Percentiles rank a stretch among this genome's conserved stretches.
phyloP scores from a whole-genome alignment of 257 asterid species.

The Solanum lycopersicoides region DNA sequence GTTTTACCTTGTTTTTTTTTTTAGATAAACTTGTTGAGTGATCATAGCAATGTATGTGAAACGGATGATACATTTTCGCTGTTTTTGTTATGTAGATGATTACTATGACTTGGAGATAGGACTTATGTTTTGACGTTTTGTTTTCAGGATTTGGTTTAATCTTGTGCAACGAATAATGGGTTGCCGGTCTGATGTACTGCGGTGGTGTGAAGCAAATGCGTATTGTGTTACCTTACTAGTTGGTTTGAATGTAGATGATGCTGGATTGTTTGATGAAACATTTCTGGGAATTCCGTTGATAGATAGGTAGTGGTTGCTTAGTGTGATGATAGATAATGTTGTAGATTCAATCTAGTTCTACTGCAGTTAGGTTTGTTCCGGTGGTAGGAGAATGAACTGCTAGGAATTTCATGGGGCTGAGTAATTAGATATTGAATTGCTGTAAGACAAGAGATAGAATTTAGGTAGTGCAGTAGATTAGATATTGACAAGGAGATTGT shows the following conservation, averaged over 20 bases:
- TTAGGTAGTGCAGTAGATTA: not conserved
- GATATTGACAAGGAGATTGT: not conserved
- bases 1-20: not conserved
- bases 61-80: not conserved
- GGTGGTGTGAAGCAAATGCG: not conserved
- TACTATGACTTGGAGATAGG: not conserved
- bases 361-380: not conserved
- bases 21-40: not conserved
- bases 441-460: not conserved
- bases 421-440: not conserved
- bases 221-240: not conserved
- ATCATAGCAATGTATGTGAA: not conserved
- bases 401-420: not conserved
- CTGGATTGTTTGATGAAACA: not conserved
- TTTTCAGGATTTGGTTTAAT: slow-evolving; percentile 3
- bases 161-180: not conserved
- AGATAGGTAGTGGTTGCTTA: not conserved
- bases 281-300: not conserved
- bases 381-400: not conserved
- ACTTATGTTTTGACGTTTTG: not conserved
- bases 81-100: not conserved
- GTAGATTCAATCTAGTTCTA: not conserved
- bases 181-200: not conserved
- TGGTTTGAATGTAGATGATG: not conserved
- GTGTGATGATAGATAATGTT: not conserved